phyloP scores from a whole-genome alignment of 352 stramenopile species.

The Phytopythium litorale region DNA sequence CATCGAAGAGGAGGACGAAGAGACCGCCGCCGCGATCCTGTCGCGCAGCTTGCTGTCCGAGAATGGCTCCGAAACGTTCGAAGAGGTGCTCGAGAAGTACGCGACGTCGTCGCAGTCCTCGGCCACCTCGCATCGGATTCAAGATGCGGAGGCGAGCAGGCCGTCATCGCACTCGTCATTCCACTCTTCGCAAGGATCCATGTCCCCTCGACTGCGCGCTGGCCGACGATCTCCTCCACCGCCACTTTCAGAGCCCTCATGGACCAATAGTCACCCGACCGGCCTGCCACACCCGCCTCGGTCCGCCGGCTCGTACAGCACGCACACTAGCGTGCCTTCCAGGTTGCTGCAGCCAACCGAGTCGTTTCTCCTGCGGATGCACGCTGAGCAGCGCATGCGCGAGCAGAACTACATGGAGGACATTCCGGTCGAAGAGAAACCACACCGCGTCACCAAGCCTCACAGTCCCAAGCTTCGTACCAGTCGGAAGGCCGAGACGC shows the following conservation, averaged over 20 bases:
- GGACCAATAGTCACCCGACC: background rate
- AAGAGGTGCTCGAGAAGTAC: slow-evolving; percentile 55
- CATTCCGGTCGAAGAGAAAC: slow-evolving; percentile 37
- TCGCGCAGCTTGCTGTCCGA: slow-evolving; percentile 33
- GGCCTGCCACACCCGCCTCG: background rate
- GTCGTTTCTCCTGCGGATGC: slow-evolving; percentile 50
- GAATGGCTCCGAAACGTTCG: slow-evolving; percentile 42
- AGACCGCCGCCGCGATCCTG: slow-evolving; percentile 18
- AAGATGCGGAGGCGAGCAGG: slow-evolving; percentile 28
- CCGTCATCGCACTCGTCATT: slow-evolving; percentile 13
- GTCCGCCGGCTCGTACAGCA: slow-evolving; percentile 2
- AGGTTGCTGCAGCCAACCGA: slow-evolving; percentile 68
- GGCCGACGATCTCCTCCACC: slow-evolving; percentile 1
- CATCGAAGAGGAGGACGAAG: slow-evolving; percentile 10
- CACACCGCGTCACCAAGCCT: slow-evolving; percentile 44
- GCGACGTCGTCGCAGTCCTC: slow-evolving; percentile 52
- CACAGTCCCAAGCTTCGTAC: slow-evolving; percentile 42
- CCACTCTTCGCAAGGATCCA: slow-evolving; percentile 12
- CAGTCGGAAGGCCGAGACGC: slow-evolving; percentile 18
- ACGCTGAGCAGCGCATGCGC: slow-evolving; percentile 58
- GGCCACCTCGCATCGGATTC: slow-evolving; percentile 32
- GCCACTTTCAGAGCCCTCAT: background rate
- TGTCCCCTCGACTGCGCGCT: slow-evolving; percentile 6
- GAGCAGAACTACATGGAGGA: slow-evolving; percentile 39
- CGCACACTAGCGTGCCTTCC: slow-evolving; percentile 20